Conservation (phyloP, 2,329 filamentous ascomycete species). For the Achaetomium macrosporum region DNA sequence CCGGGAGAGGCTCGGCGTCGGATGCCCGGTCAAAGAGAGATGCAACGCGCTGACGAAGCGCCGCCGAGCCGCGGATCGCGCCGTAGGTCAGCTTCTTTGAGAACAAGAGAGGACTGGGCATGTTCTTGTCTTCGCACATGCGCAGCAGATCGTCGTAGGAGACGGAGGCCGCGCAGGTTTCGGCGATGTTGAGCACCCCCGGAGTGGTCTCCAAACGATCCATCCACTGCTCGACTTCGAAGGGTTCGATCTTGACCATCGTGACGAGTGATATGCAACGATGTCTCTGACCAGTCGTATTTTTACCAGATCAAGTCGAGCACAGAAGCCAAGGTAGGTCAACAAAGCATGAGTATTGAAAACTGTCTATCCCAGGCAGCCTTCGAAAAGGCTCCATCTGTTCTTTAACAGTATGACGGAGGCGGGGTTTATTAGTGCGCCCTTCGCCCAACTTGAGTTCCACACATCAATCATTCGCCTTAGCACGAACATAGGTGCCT, state of each 20-base stretch:
- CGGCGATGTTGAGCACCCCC: constrained; percentile 63
- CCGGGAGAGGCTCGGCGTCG: constrained; percentile 35
- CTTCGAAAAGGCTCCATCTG: neutral
- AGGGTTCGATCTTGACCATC: constrained; percentile 49
- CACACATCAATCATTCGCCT: neutral
- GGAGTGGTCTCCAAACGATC: constrained; percentile 53
- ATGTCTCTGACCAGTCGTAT: neutral
- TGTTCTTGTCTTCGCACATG: constrained; percentile 50
- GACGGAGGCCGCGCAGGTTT: constrained; percentile 71
- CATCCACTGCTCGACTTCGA: constrained; percentile 70
- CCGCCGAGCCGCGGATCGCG: constrained; percentile 60
- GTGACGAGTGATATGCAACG: constrained; percentile 4
- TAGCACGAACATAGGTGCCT: neutral
- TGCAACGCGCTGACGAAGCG: constrained; percentile 59
- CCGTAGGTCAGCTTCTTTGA: constrained; percentile 65
- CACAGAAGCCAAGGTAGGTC: too few relatives aligned
- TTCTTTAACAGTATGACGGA: neutral
- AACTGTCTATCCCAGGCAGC: too few relatives aligned
- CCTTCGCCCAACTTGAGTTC: neutral
- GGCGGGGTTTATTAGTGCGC: neutral
- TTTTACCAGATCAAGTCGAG: too few relatives aligned
- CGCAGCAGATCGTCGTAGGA: constrained; percentile 61
- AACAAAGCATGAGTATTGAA: too few relatives aligned
- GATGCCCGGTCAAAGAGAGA: constrained; percentile 53
- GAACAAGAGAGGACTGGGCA: constrained; percentile 40